These are phyloP conservation scores for Fistulina hepatica DNA, from an alignment of 1,284 basidiomycete genomes.

Conservation along the genomic window DNA sequence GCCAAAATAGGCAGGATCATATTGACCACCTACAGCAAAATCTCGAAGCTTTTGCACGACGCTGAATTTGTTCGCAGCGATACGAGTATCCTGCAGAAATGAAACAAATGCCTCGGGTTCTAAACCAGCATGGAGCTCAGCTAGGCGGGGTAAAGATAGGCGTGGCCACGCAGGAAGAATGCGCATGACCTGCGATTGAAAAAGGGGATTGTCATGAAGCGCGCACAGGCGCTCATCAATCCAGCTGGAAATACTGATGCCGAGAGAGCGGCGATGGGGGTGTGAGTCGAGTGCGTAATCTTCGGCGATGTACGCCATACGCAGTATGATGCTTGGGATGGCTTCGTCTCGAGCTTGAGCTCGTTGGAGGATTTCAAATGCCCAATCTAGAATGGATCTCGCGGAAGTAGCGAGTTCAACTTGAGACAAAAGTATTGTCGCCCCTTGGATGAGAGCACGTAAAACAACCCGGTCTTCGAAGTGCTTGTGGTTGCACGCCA, in stretches of 20 bases:
- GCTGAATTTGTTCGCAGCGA: conserved; percentile 63
- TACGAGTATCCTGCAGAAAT: conserved; percentile 43
- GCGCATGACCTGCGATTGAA: conserved; percentile 36
- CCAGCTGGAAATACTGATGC: conserved; percentile 46
- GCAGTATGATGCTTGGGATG: conserved; percentile 56
- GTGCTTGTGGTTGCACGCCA: conserved; percentile 44
- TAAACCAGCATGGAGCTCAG: conserved; percentile 33
- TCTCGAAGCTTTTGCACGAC: conserved; percentile 53
- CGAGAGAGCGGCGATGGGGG: conserved; percentile 20
- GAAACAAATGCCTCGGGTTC: conserved; percentile 36
- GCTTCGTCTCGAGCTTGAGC: conserved; percentile 32
- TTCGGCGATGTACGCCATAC: conserved; percentile 48
- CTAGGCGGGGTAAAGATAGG: conserved; percentile 36
- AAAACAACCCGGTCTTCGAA: conserved; percentile 52
- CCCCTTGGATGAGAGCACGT: conserved; percentile 57
- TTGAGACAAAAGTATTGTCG: conserved; percentile 55
- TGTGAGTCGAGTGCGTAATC: conserved; percentile 31
- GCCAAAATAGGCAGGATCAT: conserved; percentile 37
- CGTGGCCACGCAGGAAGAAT: conserved; percentile 67
- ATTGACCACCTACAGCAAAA: conserved; percentile 28
- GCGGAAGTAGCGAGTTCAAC: conserved; percentile 58
- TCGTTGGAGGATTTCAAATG: conserved; percentile 28
- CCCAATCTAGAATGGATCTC: conserved; percentile 72
- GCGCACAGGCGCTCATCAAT: conserved; percentile 41
- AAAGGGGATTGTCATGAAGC: conserved; percentile 29